phyloP scores from a whole-genome alignment of 1,139 yeast species.

The Zygosaccharomyces sapae region DNA sequence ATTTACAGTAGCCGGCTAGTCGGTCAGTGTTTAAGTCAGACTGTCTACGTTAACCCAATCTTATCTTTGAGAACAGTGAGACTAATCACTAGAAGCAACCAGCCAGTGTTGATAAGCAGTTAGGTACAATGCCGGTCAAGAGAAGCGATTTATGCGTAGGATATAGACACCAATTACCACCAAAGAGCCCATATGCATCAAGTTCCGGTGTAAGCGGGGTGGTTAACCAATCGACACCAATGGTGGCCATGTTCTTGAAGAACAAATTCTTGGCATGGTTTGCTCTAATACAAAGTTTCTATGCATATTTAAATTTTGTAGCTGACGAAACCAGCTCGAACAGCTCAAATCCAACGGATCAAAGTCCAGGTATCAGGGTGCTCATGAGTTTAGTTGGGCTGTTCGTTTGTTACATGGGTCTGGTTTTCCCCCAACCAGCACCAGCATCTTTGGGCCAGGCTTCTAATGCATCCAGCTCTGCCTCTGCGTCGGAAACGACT shows the following conservation, averaged over 20 bases:
- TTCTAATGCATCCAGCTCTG: slow-evolving; percentile 10
- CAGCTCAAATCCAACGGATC: slow-evolving; percentile 34
- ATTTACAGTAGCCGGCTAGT: background rate
- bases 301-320: slow-evolving; percentile 29
- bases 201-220: slow-evolving; percentile 35
- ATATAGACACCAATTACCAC: slow-evolving; percentile 44
- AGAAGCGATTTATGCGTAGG: slow-evolving; percentile 39
- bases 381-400: slow-evolving; percentile 47
- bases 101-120: too few species aligned
- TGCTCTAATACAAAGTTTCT: slow-evolving; percentile 31
- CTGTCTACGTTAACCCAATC: too few species aligned
- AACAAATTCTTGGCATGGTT: slow-evolving; percentile 38
- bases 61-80: background rate
- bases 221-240: slow-evolving; percentile 58
- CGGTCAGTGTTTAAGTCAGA: too few species aligned
- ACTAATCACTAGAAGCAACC: background rate
- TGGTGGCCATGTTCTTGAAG: slow-evolving; percentile 61
- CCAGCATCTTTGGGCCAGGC: slow-evolving; percentile 11
- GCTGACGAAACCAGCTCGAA: slow-evolving; percentile 30
- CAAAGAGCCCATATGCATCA: slow-evolving; percentile 45
- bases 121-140: slow-evolving; percentile 26
- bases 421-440: slow-evolving; percentile 33
- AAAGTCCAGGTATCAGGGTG: slow-evolving; percentile 46
- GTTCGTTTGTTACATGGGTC: slow-evolving; percentile 52
- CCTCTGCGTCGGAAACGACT: slow-evolving; percentile 19